Conservation (phyloP, 306 rosid species). For the Sicyos baderoa region DNA sequence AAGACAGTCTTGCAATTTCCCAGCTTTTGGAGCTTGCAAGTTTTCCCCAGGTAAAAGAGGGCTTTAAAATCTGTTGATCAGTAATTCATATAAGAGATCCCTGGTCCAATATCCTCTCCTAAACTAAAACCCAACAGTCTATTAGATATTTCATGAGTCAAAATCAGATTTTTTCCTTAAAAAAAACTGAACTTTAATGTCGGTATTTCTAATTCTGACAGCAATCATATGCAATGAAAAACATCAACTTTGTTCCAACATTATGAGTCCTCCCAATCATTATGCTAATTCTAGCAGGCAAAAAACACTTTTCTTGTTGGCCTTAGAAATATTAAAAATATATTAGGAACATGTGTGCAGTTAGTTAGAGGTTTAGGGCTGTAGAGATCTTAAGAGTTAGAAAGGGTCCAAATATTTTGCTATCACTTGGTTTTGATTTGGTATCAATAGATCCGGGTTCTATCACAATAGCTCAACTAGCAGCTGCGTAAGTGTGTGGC, state of each 20-base stretch:
- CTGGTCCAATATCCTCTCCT: neutral
- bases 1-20: slow-evolving; percentile 50
- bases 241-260: neutral
- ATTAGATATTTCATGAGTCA: neutral
- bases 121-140: neutral
- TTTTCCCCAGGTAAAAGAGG: slow-evolving; percentile 61
- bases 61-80: neutral
- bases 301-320: no score
- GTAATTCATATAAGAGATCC: neutral
- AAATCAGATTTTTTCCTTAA: neutral
- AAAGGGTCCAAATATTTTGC: no score
- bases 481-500: no score
- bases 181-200: neutral
- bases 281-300: neutral
- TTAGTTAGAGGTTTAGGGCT: no score
- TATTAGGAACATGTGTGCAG: no score
- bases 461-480: no score
- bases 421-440: no score
- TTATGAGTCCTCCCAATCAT: neutral
- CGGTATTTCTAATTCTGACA: neutral
- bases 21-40: slow-evolving; percentile 64
- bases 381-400: no score
- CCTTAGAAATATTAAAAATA: no score
- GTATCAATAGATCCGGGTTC: no score
- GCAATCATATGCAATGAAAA: neutral